Base-by-base conservation (phyloP, 176 grass and related monocot genomes). In the Aegilops umbellulata region DNA sequence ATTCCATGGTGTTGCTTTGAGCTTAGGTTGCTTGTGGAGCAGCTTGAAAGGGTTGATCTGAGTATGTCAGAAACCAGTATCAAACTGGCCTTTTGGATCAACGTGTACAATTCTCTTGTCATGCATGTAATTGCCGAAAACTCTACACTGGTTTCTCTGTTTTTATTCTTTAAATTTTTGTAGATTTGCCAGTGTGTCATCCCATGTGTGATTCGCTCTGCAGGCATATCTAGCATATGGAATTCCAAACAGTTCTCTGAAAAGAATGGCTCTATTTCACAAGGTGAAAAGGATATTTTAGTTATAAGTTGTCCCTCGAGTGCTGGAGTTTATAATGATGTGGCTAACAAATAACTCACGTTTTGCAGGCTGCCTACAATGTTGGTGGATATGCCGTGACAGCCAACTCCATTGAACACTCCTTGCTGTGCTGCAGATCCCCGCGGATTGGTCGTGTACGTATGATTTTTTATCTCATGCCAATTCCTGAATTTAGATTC, bases 41-140 rank as follows among this genome's bases (percentile, higher is more conserved):
- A 99, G 82, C 92, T 99, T 65, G 97, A 99, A 83, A 90, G 90
- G 85, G 94, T 94, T 75, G 97, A 99, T 88, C 86, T 96, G 47
- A 89, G 85, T 73, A 82, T 87, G 64, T 88, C 93, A 51, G 88
- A 88, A 32, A 86, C 61, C 80, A 91, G 61, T 47, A 77, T 88
- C 57, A 99, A 99, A 78, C 77, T 95, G 90, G 90, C 94, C 44
- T 99, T 99, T 44, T 99, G 97, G 97, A 91, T 95, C 82, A 99
- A 99, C 78, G 83, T 99, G 76, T 99, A 99, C 87, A 99, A 99
- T 86, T 91, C 94, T 77, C 92, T 99, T 80, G 63, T 99, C 77
- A 95, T 99, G 97, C 97, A 99, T 90, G 97, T 99, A 94, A 94
- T 60, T 91, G 64, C 30, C 38, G 6, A 5, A 88, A 74, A 79